Evolutionary conservation across 345 rosid genomes (phyloP), one percentile per base, ranked within the genome.

Genomic region (Anastatica hierochuntica): DNA sequence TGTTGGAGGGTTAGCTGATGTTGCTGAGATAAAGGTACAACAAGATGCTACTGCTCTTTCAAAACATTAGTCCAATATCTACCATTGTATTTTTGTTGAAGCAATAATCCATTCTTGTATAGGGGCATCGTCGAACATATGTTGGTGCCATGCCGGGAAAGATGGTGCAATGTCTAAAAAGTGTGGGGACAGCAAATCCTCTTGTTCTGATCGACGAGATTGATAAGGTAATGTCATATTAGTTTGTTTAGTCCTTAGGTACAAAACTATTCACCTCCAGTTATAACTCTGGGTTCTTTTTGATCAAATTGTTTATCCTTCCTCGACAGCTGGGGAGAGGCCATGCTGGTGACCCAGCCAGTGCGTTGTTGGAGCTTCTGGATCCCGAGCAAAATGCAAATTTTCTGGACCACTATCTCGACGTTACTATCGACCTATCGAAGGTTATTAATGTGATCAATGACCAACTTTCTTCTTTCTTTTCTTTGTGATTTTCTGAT

Each of bases 71-170:
- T 45, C 59, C 10, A 21, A 27, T 11, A 12, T 16, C 6, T 38
- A 16, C 1, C 24, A 30, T 11, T 19, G n/a, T 29, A 35, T 18
- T 41, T 16, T 43, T 42, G 0, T 29, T 9, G 17, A 49, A 52
- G 42, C 36, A 15, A 20, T 63, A 15, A 48, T 41, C 16, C 36
- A 23, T 46, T 56, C 58, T 41, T 64, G 13, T 70, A 23, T 58
- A 88, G 99, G 99, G 99, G 62, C 99, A 94, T 77, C 97, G 99
- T 45, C 79, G 99, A 52, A 94, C 99, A 43, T 94, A 88, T 69
- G 83, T 94, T 56, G 97, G 99, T 14, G 99, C 99, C 47, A 88
- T 88, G 99, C 99, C 99, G 6, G 99, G 99, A 49, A 94, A 94
- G 80, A 94, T 94, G 97, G 99, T 94, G 66, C 99, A 94, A 58